A percentile compares a stretch with the other conserved stretches of the same genome.
These are phyloP conservation scores for Thelonectria blattea DNA, from an alignment of 2,329 filamentous ascomycete species.

Conservation along the genomic window DNA sequence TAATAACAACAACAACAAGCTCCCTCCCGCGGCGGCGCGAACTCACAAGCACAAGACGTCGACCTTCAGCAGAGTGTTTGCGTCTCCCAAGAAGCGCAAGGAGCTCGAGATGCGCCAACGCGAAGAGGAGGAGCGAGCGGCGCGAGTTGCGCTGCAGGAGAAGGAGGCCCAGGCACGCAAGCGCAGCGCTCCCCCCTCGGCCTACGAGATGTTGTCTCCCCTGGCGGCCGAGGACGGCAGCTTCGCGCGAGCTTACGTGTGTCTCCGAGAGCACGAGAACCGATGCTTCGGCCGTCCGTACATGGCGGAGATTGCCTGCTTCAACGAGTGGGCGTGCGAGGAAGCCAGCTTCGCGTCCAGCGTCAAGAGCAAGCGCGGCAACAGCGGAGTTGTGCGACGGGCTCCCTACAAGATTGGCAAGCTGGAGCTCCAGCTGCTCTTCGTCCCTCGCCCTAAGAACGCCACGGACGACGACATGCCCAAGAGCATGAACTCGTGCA, in stretches of 20 bases:
- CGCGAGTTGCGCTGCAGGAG: slow-evolving; percentile 69
- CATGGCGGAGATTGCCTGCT: slow-evolving; percentile 88
- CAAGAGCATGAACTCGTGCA: slow-evolving; percentile 98
- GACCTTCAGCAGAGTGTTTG: slow-evolving; percentile 89
- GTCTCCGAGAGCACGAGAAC: slow-evolving; percentile 89
- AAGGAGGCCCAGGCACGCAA: slow-evolving; percentile 70
- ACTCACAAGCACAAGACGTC: slow-evolving; percentile 77
- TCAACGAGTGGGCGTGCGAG: slow-evolving; percentile 98
- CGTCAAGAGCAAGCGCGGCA: slow-evolving; percentile 90
- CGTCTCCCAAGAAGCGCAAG: slow-evolving; percentile 95
- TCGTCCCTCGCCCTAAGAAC: slow-evolving; percentile 90
- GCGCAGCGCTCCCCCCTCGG: slow-evolving; percentile 68
- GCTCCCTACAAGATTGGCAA: slow-evolving; percentile 98
- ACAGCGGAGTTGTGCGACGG: slow-evolving; percentile 72
- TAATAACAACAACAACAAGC: slow-evolving; percentile 41
- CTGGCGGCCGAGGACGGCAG: slow-evolving; percentile 90
- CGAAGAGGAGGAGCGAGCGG: slow-evolving; percentile 79
- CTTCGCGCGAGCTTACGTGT: slow-evolving; percentile 92
- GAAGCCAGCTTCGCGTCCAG: slow-evolving; percentile 79
- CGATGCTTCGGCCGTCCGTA: slow-evolving; percentile 88
- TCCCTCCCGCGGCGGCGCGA: slow-evolving; percentile 66
- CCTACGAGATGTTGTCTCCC: slow-evolving; percentile 87
- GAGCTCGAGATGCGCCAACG: slow-evolving; percentile 86
- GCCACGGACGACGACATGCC: slow-evolving; percentile 94
- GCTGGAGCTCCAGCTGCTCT: slow-evolving; percentile 90